Conservation (phyloP, 306 rosid species). For the Cotoneaster glaucophyllus region DNA sequence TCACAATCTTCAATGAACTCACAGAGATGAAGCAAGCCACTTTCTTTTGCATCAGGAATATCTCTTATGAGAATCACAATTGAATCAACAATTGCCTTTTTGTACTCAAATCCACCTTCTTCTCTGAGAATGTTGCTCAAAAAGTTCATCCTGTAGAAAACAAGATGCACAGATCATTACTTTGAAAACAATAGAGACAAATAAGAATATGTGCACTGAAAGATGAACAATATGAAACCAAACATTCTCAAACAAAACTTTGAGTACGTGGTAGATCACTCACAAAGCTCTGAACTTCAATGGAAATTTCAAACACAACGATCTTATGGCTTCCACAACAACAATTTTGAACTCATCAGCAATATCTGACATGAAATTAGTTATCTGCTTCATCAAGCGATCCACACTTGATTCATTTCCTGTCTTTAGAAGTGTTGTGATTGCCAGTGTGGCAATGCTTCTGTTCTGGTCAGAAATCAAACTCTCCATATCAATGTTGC, state of each 20-base stretch:
- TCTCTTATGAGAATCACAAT: conserved; percentile 95
- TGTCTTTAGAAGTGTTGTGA: conserved; percentile 94
- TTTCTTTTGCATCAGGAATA: conserved; percentile 93
- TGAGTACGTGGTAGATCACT: conserved; percentile 33
- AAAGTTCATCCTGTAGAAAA: conserved; percentile 80
- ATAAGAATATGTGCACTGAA: not conserved
- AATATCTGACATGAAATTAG: conserved; percentile 97
- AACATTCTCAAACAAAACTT: not conserved
- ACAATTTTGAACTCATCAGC: conserved; percentile 98
- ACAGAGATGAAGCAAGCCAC: conserved; percentile 96
- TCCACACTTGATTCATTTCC: conserved; percentile 99
- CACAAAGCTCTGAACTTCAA: conserved; percentile 90
- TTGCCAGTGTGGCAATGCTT: conserved; percentile 99
- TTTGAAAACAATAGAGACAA: not conserved
- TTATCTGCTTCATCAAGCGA: conserved; percentile 96
- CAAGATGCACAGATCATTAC: not conserved
- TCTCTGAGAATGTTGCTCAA: conserved; percentile 96
- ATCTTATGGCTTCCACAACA: conserved; percentile 95
- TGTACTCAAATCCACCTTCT: conserved; percentile 98
- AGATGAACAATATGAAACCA: not conserved
- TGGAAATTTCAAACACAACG: conserved; percentile 89
- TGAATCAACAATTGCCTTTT: conserved; percentile 96
- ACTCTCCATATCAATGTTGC: conserved; percentile 98
- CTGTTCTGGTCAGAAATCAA: conserved; percentile 92
- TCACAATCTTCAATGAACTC: conserved; percentile 99